These are phyloP conservation scores for Starmerella kuoi DNA, from an alignment of 805 yeast species.

Conservation along the genomic window DNA sequence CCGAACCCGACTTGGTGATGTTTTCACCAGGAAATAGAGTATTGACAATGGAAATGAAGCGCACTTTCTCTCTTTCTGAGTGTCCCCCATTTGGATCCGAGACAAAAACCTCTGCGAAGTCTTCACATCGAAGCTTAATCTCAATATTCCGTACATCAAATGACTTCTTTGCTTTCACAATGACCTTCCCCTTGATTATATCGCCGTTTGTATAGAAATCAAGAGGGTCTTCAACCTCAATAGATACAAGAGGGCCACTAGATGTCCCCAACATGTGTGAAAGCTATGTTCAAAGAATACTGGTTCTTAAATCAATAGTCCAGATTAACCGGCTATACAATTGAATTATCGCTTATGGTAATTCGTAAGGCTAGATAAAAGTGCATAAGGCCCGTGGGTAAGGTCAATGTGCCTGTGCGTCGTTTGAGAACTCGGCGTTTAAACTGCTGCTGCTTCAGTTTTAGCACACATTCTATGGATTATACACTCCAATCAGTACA, in stretches of 20 bases:
- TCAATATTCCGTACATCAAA: slow-evolving; percentile 13
- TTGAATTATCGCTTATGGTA: no score
- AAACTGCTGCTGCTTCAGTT: no score
- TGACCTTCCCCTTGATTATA: slow-evolving; percentile 10
- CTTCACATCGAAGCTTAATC: slow-evolving; percentile 19
- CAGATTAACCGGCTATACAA: no score
- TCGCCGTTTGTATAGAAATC: slow-evolving; percentile 21
- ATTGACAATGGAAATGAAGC: slow-evolving; percentile 8
- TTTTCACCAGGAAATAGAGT: slow-evolving; percentile 13
- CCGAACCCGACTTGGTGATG: slow-evolving; percentile 1
- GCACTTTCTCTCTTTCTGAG: slow-evolving; percentile 13
- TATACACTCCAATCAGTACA: no score
- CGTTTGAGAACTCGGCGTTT: no score
- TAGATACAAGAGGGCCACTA: slow-evolving; percentile 6
- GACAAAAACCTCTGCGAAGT: slow-evolving; percentile 19
- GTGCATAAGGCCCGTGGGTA: no score
- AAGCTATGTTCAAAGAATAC: no score
- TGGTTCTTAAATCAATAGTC: no score
- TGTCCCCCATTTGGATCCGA: slow-evolving; percentile 20
- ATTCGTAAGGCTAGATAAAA: no score
- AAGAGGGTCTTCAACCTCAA: slow-evolving; percentile 5
- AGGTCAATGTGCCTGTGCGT: no score
- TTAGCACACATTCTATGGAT: no score
- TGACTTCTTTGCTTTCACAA: slow-evolving; percentile 10
- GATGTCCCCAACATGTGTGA: slow-evolving; percentile 6